Evolutionary conservation across 495 filamentous ascomycete species (phyloP), one percentile per base, ranked within the genome.

Genomic region (Lindgomyces ingoldianus): DNA sequence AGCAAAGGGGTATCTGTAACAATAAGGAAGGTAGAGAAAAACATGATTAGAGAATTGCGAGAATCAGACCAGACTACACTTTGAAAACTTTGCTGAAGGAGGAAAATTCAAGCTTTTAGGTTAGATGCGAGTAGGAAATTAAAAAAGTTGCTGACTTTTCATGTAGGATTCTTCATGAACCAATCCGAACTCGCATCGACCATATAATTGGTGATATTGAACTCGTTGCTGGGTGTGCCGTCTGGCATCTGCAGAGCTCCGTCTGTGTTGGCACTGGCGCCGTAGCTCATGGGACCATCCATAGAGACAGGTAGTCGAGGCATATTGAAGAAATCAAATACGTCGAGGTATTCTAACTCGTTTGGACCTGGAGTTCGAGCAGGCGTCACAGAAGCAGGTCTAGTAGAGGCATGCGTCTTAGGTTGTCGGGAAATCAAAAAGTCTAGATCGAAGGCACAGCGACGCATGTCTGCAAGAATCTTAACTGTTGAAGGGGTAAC

Each of bases 301-400:
- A 75, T 73, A 36, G 77, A 77, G 12, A 80, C 72, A 3, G 89
- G 87, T 8, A 94, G 77, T 18, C 90, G 79, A 3, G 91, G 91
- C 46, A 94, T 84, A 74, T 95, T 95, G 79, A 95, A 96, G 76
- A 93, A 95, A 63, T 92, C 89, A 73, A 96, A 96, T 1, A 95
- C 89, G 70, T 96, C 91, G n/a, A 95, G 77, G 69, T 93, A 95
- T 67, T 95, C 91, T 11, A 94, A 78, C 60, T 96, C 89, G 72
- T 92, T 90, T 9, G 87, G 83, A 10, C 83, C 88, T n/a, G 85
- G 86, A 57, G 84, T 91, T 26, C 84, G 78, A 10, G 79, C 80
- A 10, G 74, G 75, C 0, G 77, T 80, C 41, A 69, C 72, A 30
- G 60, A 70, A 70, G 74, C 79, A 30, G 68, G 74, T 62, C 70